phyloP scores from a whole-genome alignment of 2,329 filamentous ascomycete species.

The Trichoderma aggressivum region DNA sequence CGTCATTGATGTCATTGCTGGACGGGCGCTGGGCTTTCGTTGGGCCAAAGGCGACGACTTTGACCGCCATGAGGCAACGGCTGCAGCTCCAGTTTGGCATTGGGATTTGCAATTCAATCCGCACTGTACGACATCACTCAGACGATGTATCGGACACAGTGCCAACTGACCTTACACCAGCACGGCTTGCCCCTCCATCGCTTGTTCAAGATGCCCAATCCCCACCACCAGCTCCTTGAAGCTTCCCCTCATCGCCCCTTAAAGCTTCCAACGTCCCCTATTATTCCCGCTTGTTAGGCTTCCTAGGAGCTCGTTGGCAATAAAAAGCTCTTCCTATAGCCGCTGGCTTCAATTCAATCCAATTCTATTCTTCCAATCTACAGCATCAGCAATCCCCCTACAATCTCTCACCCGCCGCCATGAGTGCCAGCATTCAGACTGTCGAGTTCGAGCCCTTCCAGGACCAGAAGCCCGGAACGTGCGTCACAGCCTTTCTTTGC shows the following conservation, averaged over 20 bases:
- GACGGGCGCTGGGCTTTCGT: slow-evolving; percentile 8
- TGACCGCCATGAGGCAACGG: slow-evolving; percentile 3
- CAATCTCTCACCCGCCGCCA: slow-evolving; percentile 36
- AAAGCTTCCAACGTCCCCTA: slow-evolving; percentile 16
- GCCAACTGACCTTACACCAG: slow-evolving; percentile 4
- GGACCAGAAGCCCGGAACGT: slow-evolving; percentile 99
- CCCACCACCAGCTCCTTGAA: slow-evolving; percentile 29
- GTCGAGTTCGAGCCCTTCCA: slow-evolving; percentile 81
- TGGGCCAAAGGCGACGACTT: slow-evolving; percentile 6
- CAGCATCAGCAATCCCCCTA: not conserved
- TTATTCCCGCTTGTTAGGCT: not conserved
- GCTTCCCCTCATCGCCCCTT: slow-evolving; percentile 24
- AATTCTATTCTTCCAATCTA: not conserved
- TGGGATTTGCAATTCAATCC: not conserved
- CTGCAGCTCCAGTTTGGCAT: slow-evolving; percentile 3
- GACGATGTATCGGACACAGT: slow-evolving; percentile 21
- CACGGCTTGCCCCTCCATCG: slow-evolving; percentile 28
- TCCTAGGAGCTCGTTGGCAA: not conserved
- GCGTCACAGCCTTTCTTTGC: slow-evolving; percentile 53
- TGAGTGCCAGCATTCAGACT: slow-evolving; percentile 66
- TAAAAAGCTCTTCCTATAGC: not conserved
- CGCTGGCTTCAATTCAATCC: not conserved
- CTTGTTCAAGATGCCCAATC: slow-evolving; percentile 28
- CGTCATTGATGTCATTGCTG: slow-evolving; percentile 15
- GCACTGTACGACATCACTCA: not conserved